Evolutionary conservation across 2,329 filamentous ascomycete genomes (phyloP), one percentile per base, ranked within the genome.

Genomic region (Sclerotinia borealis): DNA sequence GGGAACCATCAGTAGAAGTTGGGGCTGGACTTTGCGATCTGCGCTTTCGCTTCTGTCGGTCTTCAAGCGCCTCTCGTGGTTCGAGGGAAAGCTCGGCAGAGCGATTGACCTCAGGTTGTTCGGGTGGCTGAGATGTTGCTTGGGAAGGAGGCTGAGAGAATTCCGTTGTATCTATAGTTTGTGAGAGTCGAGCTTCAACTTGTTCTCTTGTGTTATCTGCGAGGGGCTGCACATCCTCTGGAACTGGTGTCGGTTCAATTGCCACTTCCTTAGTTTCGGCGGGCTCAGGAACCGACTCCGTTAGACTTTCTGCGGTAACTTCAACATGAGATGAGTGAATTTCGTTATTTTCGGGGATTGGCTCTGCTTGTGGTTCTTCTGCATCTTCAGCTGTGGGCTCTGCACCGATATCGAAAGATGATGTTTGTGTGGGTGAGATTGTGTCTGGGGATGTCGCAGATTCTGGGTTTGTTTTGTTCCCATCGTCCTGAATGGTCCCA

Each of bases 21-120:
- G 83, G 83, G 25, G 82, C 78, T 41, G 87, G 87, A 63, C 81
- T 89, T 63, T 80, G 79, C 49, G 86, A 90, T 69, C 86, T 81
- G 69, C 86, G 84, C 74, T 89, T 90, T 66, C 87, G 81, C 75
- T 88, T 90, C 69, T 84, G 83, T 47, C 78, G 78, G 68, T 87
- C 85, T 66, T 84, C 80, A 39, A 77, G 69, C 47, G 76, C 68
- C 69, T 72, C 71, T 34, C 68, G 67, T n/a, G 70, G 66, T 43
- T 75, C 75, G 15, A 72, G 67, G 11, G 71, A 68, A 7, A 72
- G 65, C 1, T 69, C 47, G 10, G 64, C 45, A 4, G 68, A 64
- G 36, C 52, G 49, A 41, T 67, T 59, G 5, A 39, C 54, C 17
- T 70, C 67, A n/a, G 43, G 49, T 31, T 60, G 59, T 43, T 70